These are phyloP conservation scores for Barbarea vulgaris DNA, from an alignment of 345 rosid species.

Conservation along the genomic window DNA sequence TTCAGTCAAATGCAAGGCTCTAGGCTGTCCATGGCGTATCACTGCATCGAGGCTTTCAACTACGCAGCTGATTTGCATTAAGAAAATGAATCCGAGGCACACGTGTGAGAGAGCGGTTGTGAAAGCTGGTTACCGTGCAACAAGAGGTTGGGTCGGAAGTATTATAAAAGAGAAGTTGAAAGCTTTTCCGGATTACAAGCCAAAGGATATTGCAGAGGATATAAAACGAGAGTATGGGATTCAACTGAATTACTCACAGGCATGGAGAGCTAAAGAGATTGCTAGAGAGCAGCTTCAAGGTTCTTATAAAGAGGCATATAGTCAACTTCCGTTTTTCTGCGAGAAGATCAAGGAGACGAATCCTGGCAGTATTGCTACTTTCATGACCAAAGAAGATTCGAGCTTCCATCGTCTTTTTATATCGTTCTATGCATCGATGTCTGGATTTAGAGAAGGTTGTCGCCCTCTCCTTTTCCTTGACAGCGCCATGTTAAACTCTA, in stretches of 20 bases:
- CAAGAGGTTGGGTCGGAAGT: conserved; percentile 90
- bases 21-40: conserved; percentile 92
- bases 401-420: conserved; percentile 85
- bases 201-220: conserved; percentile 87
- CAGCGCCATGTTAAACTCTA: conserved; percentile 63
- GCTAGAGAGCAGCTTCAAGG: conserved; percentile 97
- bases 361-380: conserved; percentile 82
- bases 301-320: conserved; percentile 80
- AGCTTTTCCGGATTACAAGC: conserved; percentile 75
- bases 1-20: conserved; percentile 80
- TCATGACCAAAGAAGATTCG: conserved; percentile 79
- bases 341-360: conserved; percentile 89
- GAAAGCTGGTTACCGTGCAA: conserved; percentile 78
- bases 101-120: conserved; percentile 83
- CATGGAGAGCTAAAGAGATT: conserved; percentile 90
- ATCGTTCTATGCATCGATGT: conserved; percentile 75
- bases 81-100: conserved; percentile 76
- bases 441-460: conserved; percentile 84
- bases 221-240: conserved; percentile 86
- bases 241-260: conserved; percentile 85
- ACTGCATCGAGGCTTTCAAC: conserved; percentile 83
- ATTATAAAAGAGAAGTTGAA: conserved; percentile 85
- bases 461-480: conserved; percentile 92
- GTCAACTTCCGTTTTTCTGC: conserved; percentile 73
- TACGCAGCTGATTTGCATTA: conserved; percentile 80